Evolutionary conservation across 768 basidiomycete genomes (phyloP).

Genomic region (Naematelia aurantialba): DNA sequence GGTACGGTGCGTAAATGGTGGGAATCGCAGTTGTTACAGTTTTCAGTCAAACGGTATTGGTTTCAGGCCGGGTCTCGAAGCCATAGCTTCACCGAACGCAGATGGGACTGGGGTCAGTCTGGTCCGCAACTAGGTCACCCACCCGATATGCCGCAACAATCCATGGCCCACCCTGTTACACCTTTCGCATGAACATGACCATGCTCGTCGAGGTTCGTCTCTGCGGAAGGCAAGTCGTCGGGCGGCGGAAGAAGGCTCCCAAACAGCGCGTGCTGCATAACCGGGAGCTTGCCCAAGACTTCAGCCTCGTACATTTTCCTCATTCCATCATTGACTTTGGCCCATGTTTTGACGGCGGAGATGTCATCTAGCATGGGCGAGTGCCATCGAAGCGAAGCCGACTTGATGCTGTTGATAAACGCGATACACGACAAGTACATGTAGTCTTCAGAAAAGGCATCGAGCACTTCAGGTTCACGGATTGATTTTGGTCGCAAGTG

Average conservation of each 20-base stretch:
- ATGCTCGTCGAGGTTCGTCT: conserved; percentile 36
- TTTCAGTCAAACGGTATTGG: conserved; percentile 48
- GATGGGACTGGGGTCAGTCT: conserved; percentile 39
- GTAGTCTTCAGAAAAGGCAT: conserved; percentile 86
- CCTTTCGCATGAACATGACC: conserved; percentile 40
- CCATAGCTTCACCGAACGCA: conserved; percentile 38
- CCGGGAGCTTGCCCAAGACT: conserved; percentile 89
- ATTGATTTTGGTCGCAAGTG: conserved; percentile 88
- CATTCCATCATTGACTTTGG: conserved; percentile 94
- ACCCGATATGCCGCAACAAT: conserved; percentile 51
- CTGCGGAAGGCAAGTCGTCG: conserved; percentile 25
- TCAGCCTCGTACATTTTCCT: conserved; percentile 97
- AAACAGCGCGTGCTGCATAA: conserved; percentile 93
- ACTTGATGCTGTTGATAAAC: conserved; percentile 96
- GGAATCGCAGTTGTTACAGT: too few relatives aligned
- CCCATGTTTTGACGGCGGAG: conserved; percentile 77
- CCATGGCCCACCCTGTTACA: conserved; percentile 48
- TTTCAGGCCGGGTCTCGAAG: conserved; percentile 41
- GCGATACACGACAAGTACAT: conserved; percentile 95
- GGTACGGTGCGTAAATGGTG: background rate
- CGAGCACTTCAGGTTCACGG: conserved; percentile 83
- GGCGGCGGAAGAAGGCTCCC: conserved; percentile 64
- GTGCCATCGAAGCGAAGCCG: conserved; percentile 93
- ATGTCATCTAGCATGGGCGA: conserved; percentile 99
- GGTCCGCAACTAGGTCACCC: conserved; percentile 10